phyloP scores from a whole-genome alignment of 2,329 filamentous ascomycete species.

The Pseudofabraea citricarpa region DNA sequence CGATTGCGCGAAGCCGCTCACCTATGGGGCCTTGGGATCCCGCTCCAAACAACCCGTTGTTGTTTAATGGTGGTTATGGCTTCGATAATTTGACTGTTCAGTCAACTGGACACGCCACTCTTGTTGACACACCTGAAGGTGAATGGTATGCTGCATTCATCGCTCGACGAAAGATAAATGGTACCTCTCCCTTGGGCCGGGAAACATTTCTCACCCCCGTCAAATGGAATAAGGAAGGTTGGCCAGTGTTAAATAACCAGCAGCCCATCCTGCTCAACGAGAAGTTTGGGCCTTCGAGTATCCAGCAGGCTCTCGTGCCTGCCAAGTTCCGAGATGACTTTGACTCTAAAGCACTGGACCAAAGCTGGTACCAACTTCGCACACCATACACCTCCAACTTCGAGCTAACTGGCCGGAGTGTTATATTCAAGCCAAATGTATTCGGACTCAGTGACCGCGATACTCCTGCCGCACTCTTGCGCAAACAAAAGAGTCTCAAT shows the following conservation, averaged over 20 bases:
- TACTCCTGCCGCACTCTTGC: conserved; percentile 13
- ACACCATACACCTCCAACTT: conserved; percentile 13
- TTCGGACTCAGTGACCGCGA: conserved; percentile 14
- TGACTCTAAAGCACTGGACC: conserved; percentile 4
- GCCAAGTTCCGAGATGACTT: conserved; percentile 12
- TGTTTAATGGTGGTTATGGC: conserved; percentile 11
- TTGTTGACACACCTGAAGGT: conserved; percentile 8
- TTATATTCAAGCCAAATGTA: conserved; percentile 13
- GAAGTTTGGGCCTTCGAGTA: conserved; percentile 9
- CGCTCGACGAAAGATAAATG: conserved; percentile 13
- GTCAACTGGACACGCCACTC: conserved; percentile 12
- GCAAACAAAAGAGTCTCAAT: conserved; percentile 17
- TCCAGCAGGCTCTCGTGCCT: conserved; percentile 2
- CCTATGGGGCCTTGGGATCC: conserved; percentile 7
- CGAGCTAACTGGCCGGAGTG: conserved; percentile 1
- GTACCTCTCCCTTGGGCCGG: conserved; percentile 10
- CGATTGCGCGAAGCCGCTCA: conserved; percentile 8
- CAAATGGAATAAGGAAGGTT: conserved; percentile 12
- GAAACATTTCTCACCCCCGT: conserved; percentile 14
- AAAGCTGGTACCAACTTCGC: conserved; percentile 13
- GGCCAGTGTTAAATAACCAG: conserved; percentile 11
- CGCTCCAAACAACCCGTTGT: conserved; percentile 11
- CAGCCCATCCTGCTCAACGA: conserved; percentile 12
- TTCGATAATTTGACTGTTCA: conserved; percentile 12
- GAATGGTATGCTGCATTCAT: conserved; percentile 12